phyloP scores from a whole-genome alignment of 108 stramenopile genomes.

The Skeletonema menzelii region DNA sequence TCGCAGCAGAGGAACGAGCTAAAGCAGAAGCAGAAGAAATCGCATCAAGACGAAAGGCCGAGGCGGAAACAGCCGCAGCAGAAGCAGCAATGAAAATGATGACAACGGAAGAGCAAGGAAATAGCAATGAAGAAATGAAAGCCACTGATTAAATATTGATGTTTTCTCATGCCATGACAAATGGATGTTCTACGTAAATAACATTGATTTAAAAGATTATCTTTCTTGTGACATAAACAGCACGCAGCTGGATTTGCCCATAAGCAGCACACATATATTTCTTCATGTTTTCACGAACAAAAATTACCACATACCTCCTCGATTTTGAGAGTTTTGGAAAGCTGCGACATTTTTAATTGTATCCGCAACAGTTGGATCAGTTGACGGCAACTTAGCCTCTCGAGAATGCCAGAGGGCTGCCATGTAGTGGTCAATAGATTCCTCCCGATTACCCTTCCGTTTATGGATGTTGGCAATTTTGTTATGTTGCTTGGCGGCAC shows the following conservation, averaged over 20 bases:
- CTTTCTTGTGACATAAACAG: not conserved
- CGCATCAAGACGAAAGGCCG: conserved; percentile 15
- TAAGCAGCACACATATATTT: too few relatives aligned
- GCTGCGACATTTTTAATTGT: conserved; percentile 42
- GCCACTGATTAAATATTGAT: not conserved
- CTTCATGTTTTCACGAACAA: too few relatives aligned
- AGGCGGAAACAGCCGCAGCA: not conserved
- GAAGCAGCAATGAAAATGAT: not conserved
- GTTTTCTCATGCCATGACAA: not conserved
- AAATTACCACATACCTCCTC: too few relatives aligned
- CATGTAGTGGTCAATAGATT: conserved; percentile 51
- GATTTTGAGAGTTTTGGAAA: conserved; percentile 13
- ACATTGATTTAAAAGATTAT: not conserved
- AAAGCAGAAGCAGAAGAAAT: conserved; percentile 12
- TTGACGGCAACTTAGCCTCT: conserved; percentile 39
- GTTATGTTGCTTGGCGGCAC: conserved; percentile 41
- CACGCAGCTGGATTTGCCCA: not conserved
- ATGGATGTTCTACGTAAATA: not conserved
- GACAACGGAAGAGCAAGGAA: not conserved
- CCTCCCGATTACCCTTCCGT: conserved; percentile 18
- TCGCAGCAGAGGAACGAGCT: conserved; percentile 10
- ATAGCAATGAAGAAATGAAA: not conserved
- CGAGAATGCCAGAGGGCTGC: conserved; percentile 39
- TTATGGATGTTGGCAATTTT: conserved; percentile 40
- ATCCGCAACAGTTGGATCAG: conserved; percentile 45